phyloP scores from a whole-genome alignment of 306 rosid genomes.

The Begonia fuchsioides region DNA sequence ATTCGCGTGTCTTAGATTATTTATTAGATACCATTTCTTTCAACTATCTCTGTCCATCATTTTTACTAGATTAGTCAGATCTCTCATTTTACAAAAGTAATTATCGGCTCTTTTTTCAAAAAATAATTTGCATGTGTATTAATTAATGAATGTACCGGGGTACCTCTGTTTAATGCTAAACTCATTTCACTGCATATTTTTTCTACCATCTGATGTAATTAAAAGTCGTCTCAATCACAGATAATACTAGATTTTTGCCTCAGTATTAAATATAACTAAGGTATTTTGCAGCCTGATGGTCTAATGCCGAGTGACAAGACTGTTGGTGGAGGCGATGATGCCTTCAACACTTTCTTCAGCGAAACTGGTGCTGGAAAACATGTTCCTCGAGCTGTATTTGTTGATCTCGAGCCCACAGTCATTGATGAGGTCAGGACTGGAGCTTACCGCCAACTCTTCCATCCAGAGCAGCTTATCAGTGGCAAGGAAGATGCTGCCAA shows the following conservation, averaged over 20 bases:
- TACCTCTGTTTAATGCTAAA: too few species aligned
- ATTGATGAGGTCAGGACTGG: constrained; percentile 79
- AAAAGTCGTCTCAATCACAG: neutral
- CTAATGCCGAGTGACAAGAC: constrained; percentile 70
- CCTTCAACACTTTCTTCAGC: constrained; percentile 76
- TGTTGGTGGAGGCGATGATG: constrained; percentile 68
- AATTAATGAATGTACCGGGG: too few species aligned
- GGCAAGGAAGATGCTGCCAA: constrained; percentile 84
- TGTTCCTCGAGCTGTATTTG: constrained; percentile 71
- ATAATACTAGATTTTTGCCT: neutral
- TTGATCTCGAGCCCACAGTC: constrained; percentile 73
- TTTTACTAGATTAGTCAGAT: too few species aligned
- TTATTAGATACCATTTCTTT: too few species aligned
- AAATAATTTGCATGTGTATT: too few species aligned
- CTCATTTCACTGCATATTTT: too few species aligned
- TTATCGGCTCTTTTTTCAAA: too few species aligned
- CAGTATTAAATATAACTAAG: too few species aligned
- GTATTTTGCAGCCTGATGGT: constrained; percentile 43
- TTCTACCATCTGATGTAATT: too few species aligned
- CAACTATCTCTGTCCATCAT: too few species aligned
- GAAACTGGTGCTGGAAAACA: constrained; percentile 83
- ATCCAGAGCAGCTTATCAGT: constrained; percentile 70
- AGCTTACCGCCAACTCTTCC: constrained; percentile 61
- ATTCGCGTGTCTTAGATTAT: too few species aligned
- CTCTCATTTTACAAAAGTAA: too few species aligned